phyloP scores from a whole-genome alignment of 1,139 yeast genomes.

The Kodamaea alishanica region DNA sequence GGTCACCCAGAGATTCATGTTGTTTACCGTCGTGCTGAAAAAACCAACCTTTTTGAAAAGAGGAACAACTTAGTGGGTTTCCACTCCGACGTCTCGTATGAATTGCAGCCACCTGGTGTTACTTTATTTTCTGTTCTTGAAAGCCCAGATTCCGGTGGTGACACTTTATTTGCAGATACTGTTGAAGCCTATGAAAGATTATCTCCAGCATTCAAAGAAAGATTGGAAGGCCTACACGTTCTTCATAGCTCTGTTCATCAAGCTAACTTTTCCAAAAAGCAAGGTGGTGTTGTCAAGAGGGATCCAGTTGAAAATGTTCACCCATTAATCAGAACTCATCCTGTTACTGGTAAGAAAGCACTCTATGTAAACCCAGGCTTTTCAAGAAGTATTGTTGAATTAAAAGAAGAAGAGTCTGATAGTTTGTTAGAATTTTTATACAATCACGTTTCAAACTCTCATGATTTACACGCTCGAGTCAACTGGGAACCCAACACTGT shows the following conservation, averaged over 20 bases:
- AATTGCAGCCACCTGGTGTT: slow-evolving; percentile 17
- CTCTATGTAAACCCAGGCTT: slow-evolving; percentile 26
- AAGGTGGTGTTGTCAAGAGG: slow-evolving; percentile 26
- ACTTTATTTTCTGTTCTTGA: slow-evolving; percentile 16
- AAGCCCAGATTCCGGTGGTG: slow-evolving; percentile 17
- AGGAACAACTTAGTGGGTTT: slow-evolving; percentile 13
- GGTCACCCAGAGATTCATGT: slow-evolving; percentile 59
- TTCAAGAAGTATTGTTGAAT: slow-evolving; percentile 24
- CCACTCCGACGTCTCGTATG: slow-evolving; percentile 17
- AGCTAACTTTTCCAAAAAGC: slow-evolving; percentile 17
- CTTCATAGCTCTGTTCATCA: slow-evolving; percentile 26
- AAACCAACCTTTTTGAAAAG: slow-evolving; percentile 11
- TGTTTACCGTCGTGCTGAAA: slow-evolving; percentile 51
- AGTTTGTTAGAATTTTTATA: slow-evolving; percentile 22
- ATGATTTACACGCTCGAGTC: slow-evolving; percentile 55
- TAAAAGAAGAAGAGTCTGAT: slow-evolving; percentile 28
- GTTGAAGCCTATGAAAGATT: slow-evolving; percentile 30
- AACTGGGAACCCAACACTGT: slow-evolving; percentile 48
- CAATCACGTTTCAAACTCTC: slow-evolving; percentile 29
- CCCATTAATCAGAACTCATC: slow-evolving; percentile 27
- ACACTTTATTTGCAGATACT: slow-evolving; percentile 32
- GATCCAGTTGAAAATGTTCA: slow-evolving; percentile 27
- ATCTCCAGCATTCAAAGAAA: slow-evolving; percentile 25
- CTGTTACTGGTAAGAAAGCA: slow-evolving; percentile 24
- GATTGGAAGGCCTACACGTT: slow-evolving; percentile 25